phyloP scores from a whole-genome alignment of 805 yeast species.

The Pichia nanzhaoensis region DNA sequence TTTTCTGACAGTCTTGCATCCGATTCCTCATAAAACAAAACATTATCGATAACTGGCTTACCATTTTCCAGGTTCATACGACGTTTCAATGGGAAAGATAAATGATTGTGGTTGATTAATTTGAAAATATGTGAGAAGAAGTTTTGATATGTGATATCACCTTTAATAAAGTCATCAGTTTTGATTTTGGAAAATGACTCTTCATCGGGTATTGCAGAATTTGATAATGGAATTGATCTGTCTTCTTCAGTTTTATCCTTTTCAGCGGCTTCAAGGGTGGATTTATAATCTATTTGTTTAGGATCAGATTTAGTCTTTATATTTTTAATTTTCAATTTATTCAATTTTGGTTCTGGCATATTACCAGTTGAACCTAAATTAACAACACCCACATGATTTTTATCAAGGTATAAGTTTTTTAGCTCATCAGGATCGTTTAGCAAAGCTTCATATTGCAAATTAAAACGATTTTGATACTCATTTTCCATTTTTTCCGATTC shows the following conservation, averaged over 20 bases:
- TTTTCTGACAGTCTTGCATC: conserved; percentile 24
- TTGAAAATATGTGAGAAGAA: conserved; percentile 28
- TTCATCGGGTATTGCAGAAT: conserved; percentile 22
- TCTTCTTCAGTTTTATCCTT: conserved; percentile 19
- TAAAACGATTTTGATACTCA: neutral
- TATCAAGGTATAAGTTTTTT: conserved; percentile 20
- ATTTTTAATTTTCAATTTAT: conserved; percentile 13
- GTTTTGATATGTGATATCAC: conserved; percentile 29
- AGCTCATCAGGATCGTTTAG: conserved; percentile 21
- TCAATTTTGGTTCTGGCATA: conserved; percentile 2
- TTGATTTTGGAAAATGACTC: conserved; percentile 24
- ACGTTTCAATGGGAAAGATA: conserved; percentile 28
- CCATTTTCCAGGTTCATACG: conserved; percentile 27
- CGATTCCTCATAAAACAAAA: conserved; percentile 24
- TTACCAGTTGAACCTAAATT: conserved; percentile 27
- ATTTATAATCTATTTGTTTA: neutral
- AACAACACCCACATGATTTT: conserved; percentile 17
- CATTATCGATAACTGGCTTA: conserved; percentile 30
- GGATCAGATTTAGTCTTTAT: neutral
- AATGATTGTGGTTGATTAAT: conserved; percentile 24
- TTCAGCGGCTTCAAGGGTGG: neutral
- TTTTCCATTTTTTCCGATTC: neutral
- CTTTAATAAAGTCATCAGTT: conserved; percentile 26
- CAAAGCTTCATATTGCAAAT: conserved; percentile 1
- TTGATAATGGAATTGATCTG: conserved; percentile 25